Conservation (phyloP, 1,284 basidiomycete genomes). For the Ceratobasidium sp. region DNA sequence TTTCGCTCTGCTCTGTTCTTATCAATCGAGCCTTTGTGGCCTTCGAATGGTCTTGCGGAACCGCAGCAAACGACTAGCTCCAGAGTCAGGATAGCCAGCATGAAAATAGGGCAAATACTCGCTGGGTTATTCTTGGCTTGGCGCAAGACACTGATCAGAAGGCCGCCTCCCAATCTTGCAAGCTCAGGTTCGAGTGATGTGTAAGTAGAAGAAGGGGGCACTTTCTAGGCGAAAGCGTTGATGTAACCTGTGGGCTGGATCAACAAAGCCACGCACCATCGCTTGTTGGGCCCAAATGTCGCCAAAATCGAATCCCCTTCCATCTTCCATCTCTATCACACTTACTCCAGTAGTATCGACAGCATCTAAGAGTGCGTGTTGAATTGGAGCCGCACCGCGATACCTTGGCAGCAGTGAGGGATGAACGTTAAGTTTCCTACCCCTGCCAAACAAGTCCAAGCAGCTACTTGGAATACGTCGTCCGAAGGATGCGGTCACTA, state of each 20-base stretch:
- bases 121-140: slow-evolving; percentile 26
- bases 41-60: slow-evolving; percentile 36
- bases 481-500: slow-evolving; percentile 64
- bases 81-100: neutral
- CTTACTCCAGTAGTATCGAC: slow-evolving; percentile 52
- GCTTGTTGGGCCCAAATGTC: slow-evolving; percentile 37
- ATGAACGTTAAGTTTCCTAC: slow-evolving; percentile 61
- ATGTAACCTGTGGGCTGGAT: neutral
- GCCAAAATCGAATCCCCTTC: slow-evolving; percentile 41
- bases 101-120: neutral
- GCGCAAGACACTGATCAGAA: slow-evolving; percentile 40
- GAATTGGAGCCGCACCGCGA: slow-evolving; percentile 62
- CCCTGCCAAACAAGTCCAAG: slow-evolving; percentile 51
- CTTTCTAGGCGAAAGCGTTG: slow-evolving; percentile 19
- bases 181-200: slow-evolving; percentile 35
- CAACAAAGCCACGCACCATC: slow-evolving; percentile 27
- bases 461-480: slow-evolving; percentile 56
- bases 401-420: slow-evolving; percentile 60
- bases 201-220: slow-evolving; percentile 35
- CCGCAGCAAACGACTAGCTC: slow-evolving; percentile 1
- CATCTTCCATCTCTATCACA: slow-evolving; percentile 45
- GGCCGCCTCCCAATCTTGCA: slow-evolving; percentile 37
- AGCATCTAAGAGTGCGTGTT: slow-evolving; percentile 57
- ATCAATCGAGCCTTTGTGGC: slow-evolving; percentile 40
- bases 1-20: slow-evolving; percentile 22